Evolutionary conservation across 441 rosid species (phyloP).

Genomic region (Gossypium schwendimanii): DNA sequence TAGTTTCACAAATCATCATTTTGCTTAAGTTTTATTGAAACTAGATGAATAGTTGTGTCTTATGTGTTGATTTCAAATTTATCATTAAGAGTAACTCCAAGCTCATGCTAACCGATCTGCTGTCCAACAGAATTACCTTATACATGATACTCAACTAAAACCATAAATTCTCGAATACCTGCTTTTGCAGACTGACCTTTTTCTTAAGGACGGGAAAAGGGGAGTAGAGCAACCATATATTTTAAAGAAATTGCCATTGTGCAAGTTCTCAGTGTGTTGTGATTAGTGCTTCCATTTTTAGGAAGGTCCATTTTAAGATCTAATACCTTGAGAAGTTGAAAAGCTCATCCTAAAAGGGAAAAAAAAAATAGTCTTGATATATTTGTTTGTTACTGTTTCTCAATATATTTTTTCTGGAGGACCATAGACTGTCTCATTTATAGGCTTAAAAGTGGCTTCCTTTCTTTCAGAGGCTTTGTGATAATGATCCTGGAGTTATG

Average conservation of each 20-base stretch:
- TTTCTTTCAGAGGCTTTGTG: conserved; percentile 64
- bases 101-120: neutral
- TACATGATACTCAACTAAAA: neutral
- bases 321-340: neutral
- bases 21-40: neutral
- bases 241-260: neutral
- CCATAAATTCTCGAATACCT: neutral
- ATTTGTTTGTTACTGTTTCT: neutral
- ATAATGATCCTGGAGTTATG: conserved; percentile 97
- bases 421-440: neutral
- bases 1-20: neutral
- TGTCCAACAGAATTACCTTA: neutral
- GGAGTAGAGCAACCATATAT: neutral
- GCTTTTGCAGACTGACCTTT: neutral
- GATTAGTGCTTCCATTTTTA: neutral
- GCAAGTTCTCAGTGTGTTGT: neutral
- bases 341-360: neutral
- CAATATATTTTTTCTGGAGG: neutral
- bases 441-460: neutral
- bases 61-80: neutral
- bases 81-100: neutral
- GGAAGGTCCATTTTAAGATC: neutral
- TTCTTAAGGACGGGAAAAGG: neutral
- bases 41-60: neutral
- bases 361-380: neutral